phyloP scores from a whole-genome alignment of 1,284 basidiomycete genomes.

The Cryptococcus floricola region DNA sequence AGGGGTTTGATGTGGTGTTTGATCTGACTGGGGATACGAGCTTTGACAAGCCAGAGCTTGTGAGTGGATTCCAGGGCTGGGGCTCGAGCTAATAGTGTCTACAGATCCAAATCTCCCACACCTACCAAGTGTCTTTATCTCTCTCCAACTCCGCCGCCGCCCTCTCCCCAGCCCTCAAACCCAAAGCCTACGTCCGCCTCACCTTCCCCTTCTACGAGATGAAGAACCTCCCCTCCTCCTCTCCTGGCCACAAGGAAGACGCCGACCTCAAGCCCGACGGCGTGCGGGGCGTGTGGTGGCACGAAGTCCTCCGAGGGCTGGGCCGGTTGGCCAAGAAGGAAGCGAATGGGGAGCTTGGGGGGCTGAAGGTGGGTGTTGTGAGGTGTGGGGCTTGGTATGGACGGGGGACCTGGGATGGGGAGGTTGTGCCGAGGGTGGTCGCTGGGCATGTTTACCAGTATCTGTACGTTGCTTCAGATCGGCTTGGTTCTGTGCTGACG shows the following conservation, averaged over 20 bases:
- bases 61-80: slow-evolving; percentile 48
- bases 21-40: slow-evolving; percentile 63
- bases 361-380: slow-evolving; percentile 72
- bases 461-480: slow-evolving; percentile 41
- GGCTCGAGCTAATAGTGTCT: not conserved
- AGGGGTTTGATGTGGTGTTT: slow-evolving; percentile 41
- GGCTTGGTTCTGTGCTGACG: slow-evolving; percentile 12
- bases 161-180: slow-evolving; percentile 62
- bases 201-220: slow-evolving; percentile 80
- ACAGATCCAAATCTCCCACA: slow-evolving; percentile 65
- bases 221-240: slow-evolving; percentile 36
- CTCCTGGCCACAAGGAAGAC: slow-evolving; percentile 58
- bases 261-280: slow-evolving; percentile 66
- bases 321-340: slow-evolving; percentile 64
- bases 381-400: slow-evolving; percentile 43
- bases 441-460: slow-evolving; percentile 75
- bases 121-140: slow-evolving; percentile 65
- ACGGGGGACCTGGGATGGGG: slow-evolving; percentile 34
- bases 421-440: slow-evolving; percentile 65
- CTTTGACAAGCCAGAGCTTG: slow-evolving; percentile 69
- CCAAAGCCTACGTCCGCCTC: slow-evolving; percentile 72
- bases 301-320: slow-evolving; percentile 72
- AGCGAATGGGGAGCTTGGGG: slow-evolving; percentile 21
- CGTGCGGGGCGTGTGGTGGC: slow-evolving; percentile 80
- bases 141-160: slow-evolving; percentile 55